These are phyloP conservation scores for Lichtheimia ramosa DNA, from an alignment of 371 early-diverging fungal genomes.

Conservation along the genomic window DNA sequence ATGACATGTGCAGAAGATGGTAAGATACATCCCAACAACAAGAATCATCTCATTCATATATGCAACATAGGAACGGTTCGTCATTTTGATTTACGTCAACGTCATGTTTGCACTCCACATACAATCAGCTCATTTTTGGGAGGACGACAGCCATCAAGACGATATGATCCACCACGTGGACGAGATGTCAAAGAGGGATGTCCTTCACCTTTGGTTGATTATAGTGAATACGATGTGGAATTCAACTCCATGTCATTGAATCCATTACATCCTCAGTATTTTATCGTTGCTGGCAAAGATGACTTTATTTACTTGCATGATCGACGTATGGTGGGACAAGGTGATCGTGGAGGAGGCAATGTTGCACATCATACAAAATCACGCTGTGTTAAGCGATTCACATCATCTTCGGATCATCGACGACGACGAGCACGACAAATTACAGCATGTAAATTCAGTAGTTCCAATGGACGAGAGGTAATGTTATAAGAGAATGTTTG, in stretches of 20 bases:
- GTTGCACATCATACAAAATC: slow-evolving; percentile 6
- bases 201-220: slow-evolving; percentile 52
- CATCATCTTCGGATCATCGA: slow-evolving; percentile 11
- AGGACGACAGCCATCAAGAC: slow-evolving; percentile 16
- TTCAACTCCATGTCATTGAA: slow-evolving; percentile 59
- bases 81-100: slow-evolving; percentile 62
- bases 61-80: slow-evolving; percentile 50
- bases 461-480: slow-evolving; percentile 46
- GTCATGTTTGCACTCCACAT: slow-evolving; percentile 37
- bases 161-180: slow-evolving; percentile 16
- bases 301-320: slow-evolving; percentile 65
- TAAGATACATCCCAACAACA: slow-evolving; percentile 6
- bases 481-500: background rate
- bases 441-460: slow-evolving; percentile 45
- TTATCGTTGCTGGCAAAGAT: slow-evolving; percentile 63
- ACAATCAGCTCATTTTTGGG: slow-evolving; percentile 25
- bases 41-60: background rate
- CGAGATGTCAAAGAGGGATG: slow-evolving; percentile 25
- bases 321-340: slow-evolving; percentile 47
- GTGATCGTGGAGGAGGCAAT: slow-evolving; percentile 12
- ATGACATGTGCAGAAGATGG: slow-evolving; percentile 71
- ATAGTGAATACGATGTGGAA: slow-evolving; percentile 43
- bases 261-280: slow-evolving; percentile 48
- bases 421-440: slow-evolving; percentile 26
- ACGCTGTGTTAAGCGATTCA: slow-evolving; percentile 36